Conservation (phyloP, 306 rosid genomes). For the Corylus heterophylla region DNA sequence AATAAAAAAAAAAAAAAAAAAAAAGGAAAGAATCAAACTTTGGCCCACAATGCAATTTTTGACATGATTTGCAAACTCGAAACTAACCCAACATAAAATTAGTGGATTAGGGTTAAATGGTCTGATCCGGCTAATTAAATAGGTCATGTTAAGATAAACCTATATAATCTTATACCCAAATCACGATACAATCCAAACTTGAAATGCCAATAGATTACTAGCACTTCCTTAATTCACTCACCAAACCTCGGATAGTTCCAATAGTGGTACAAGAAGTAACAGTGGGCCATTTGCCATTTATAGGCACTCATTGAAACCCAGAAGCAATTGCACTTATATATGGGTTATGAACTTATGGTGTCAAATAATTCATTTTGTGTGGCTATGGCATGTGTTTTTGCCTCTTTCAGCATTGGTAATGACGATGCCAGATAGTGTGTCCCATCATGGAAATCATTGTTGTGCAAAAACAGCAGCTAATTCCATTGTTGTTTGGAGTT, state of each 20-base stretch:
- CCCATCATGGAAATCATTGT: conserved; percentile 10
- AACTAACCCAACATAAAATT: too few species aligned
- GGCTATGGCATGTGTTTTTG: neutral
- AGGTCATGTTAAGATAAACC: too few species aligned
- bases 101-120: too few species aligned
- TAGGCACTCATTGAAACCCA: neutral
- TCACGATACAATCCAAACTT: too few species aligned
- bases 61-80: too few species aligned
- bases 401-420: neutral
- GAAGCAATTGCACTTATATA: neutral
- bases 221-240: too few species aligned
- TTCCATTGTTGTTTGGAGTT: neutral
- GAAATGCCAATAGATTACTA: too few species aligned
- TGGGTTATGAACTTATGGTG: neutral
- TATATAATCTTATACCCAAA: too few species aligned
- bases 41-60: too few species aligned
- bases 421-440: neutral
- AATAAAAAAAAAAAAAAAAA: too few species aligned
- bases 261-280: neutral
- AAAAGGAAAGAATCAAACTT: too few species aligned
- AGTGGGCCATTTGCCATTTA: neutral
- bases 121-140: too few species aligned
- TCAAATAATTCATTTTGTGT: neutral
- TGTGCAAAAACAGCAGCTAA: neutral
- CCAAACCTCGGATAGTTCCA: neutral